Base-by-base conservation (phyloP, 2,329 filamentous ascomycete genomes). In the Fusarium nisikadoi region DNA sequence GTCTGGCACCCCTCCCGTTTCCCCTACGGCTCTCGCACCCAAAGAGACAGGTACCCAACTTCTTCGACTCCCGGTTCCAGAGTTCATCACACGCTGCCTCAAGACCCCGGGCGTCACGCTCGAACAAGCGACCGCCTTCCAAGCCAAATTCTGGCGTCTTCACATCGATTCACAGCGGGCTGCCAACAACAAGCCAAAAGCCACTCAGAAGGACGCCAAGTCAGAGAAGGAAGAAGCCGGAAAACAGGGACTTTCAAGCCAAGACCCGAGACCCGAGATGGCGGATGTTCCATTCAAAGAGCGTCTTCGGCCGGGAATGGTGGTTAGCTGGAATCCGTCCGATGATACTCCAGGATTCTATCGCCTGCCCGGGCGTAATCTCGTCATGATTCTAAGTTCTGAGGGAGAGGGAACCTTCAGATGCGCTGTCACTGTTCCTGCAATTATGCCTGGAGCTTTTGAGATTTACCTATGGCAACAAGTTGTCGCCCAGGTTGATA, bases 261-360 rank as follows among this genome's bases (percentile, higher is more conserved):
- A 60, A 7, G 81, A 83, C 25, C 73, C 76, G 0, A 70, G 80
- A 19, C 58, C 75, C 0, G 62, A 66, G 7, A 74, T 77, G 13
- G 65, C 39, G 1, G 29, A 31, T 0, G 35, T 81, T 8, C 81
- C 80, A 1, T 86, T 85, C 67, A 79, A 80, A 45, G 57, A 84
- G 25, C 80, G 84, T 6, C 80, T 86, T 23, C 76, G 81, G 2
- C 81, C 84, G 0, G 83, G 83, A 3, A 84, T 84, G 82, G 80
- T 80, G 4, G 78, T 85, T 8, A 74, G 74, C n/a, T 83, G 80
- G 76, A 78, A 70, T 0, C 74, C 76, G 0, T 54, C 74, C 8
- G 42, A 60, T 5, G 67, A 69, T 11, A 72, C 67, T 8, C 57
- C 62, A 4, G 71, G 71, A 29, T 71, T 71, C 4, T 53, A 60